Evolutionary conservation across 768 basidiomycete genomes (phyloP), one percentile per base, ranked within the genome.

Genomic region (Collybiopsis confluens): DNA sequence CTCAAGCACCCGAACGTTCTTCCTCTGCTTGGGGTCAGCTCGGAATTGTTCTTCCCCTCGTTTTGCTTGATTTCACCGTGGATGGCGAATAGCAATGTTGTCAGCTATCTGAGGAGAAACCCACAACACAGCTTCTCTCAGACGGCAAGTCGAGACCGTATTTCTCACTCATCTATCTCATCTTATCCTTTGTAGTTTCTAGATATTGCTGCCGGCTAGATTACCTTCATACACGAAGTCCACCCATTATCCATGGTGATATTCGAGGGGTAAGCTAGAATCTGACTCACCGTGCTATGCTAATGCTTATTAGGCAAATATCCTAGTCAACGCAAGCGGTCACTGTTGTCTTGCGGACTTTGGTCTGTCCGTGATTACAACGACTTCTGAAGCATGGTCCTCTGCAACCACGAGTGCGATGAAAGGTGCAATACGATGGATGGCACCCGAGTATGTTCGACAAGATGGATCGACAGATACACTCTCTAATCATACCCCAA

Each of bases 1-100:
- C 50, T 64, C 11, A 61, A 63, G 0, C 67, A 69, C 56, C 62
- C 57, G 18, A 66, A 68, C 46, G 46, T 68, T 15, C 56, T 64
- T 9, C 62, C 61, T 2, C 62, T 63, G 35, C 51, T 62, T 15
- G 62, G 62, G 1, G 56, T 64, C 2, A 57, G 46, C 46, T 44
- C 41, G 10, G 43, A 33, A 33, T 33, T 33, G n/a, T 23, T 50
- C 38, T 36, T 33, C 20, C 27, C 45, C 13, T 27, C 56, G 51
- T 4, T 55, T 24, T 30, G 50, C n/a, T 57, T 69, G 13, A 62
- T 69, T 42, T 68, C 68, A 6, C 69, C 69, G n/a, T 70, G 68
- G 68, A 70, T 69, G 69, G 33, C 52, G 4, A 54, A 61, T 2
- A 63, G 63, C 26, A 69, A 56, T 2, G 37, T 70, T 2, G 55